Evolutionary conservation across 2,329 filamentous ascomycete species (phyloP).

Genomic region (Ophiostoma australiae): DNA sequence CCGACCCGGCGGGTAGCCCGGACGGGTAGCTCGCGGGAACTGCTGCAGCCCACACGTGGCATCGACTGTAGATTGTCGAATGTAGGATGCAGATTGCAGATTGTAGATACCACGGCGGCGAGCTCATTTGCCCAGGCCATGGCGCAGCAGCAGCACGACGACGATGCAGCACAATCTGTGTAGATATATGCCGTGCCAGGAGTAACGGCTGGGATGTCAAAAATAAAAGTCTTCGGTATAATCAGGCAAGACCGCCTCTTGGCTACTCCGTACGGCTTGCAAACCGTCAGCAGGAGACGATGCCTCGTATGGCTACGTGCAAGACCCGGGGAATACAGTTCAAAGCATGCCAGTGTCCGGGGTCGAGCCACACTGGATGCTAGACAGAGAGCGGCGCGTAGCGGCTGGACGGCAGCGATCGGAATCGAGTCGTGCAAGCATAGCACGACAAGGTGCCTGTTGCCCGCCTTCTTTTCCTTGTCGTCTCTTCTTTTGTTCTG

Average conservation of each 20-base stretch:
- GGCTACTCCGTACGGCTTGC: too few relatives aligned
- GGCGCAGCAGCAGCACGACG: neutral
- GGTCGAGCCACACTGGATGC: neutral
- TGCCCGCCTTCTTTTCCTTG: too few relatives aligned
- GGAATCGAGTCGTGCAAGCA: neutral
- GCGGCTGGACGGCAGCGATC: neutral
- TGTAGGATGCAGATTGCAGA: too few relatives aligned
- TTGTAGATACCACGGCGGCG: neutral
- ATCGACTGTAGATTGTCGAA: neutral
- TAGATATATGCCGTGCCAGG: too few relatives aligned
- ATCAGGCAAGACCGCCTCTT: neutral
- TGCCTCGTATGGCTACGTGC: too few relatives aligned
- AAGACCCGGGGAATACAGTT: too few relatives aligned
- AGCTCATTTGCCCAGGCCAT: neutral
- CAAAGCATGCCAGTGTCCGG: neutral
- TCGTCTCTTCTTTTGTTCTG: neutral
- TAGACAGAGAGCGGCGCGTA: neutral
- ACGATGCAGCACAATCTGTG: neutral
- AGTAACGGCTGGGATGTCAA: too few relatives aligned
- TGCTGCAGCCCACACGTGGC: conserved; percentile 1
- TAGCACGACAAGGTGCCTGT: neutral
- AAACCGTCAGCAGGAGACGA: too few relatives aligned
- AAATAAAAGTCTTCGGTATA: too few relatives aligned
- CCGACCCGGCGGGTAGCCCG: neutral
- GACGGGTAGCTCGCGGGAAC: neutral